Evolutionary conservation across 768 basidiomycete species (phyloP).

Genomic region (Russula dissimulans): DNA sequence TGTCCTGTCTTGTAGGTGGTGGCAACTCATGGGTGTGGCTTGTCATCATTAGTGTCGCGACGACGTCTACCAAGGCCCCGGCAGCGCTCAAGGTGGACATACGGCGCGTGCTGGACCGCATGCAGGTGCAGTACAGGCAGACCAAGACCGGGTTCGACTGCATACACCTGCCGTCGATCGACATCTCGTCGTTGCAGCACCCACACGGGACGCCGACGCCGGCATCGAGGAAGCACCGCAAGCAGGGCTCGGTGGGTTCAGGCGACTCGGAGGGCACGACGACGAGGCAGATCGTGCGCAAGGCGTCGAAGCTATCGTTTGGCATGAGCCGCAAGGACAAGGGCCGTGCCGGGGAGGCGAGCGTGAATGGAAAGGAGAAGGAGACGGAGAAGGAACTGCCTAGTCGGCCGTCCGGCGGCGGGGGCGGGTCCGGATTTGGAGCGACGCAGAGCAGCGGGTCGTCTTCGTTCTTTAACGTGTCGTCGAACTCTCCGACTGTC

Average conservation of each 20-base stretch:
- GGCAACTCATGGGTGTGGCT: neutral
- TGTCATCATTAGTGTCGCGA: slow-evolving; percentile 59
- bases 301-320: slow-evolving; percentile 74
- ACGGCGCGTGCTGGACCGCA: slow-evolving; percentile 76
- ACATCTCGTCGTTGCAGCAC: slow-evolving; percentile 62
- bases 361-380: slow-evolving; percentile 26
- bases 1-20: neutral
- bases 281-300: slow-evolving; percentile 52
- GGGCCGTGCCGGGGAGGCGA: slow-evolving; percentile 25
- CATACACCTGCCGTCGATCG: slow-evolving; percentile 90
- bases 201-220: slow-evolving; percentile 20
- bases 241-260: slow-evolving; percentile 41
- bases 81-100: slow-evolving; percentile 77
- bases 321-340: slow-evolving; percentile 48
- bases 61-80: slow-evolving; percentile 87
- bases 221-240: slow-evolving; percentile 31
- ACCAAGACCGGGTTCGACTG: slow-evolving; percentile 92
- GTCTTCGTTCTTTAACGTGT: slow-evolving; percentile 80
- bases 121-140: slow-evolving; percentile 92
- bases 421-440: slow-evolving; percentile 33
- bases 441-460: slow-evolving; percentile 69
- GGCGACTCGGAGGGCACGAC: slow-evolving; percentile 39
- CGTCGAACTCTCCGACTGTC: slow-evolving; percentile 41
- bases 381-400: slow-evolving; percentile 47
- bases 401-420: slow-evolving; percentile 35